A percentile compares a stretch with the other conserved stretches of the same genome.
Evolutionary conservation across 208 protist genomes (phyloP).

Genomic region (Hexamita inflata): DNA sequence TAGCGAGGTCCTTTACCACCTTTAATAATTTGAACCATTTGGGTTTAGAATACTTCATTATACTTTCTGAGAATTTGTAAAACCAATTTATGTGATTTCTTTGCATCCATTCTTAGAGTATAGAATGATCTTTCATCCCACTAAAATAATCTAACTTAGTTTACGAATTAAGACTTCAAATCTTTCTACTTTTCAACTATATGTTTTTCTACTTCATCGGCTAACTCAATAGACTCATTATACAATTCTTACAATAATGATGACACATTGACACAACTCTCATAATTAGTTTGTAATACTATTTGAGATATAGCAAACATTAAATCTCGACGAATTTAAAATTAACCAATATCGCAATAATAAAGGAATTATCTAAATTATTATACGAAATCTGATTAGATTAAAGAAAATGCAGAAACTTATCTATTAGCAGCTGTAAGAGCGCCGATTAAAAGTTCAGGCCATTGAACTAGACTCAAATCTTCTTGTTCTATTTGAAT

Average conservation of each 20-base stretch:
- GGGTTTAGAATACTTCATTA: slow-evolving; percentile 5
- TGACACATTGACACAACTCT: background rate
- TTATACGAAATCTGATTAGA: background rate
- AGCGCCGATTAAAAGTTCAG: background rate
- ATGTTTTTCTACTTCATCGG: slow-evolving; percentile 4
- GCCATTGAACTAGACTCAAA: background rate
- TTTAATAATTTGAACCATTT: no score
- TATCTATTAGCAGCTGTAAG: no score
- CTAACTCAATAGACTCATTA: background rate
- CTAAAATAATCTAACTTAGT: slow-evolving; percentile 22
- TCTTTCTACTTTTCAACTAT: slow-evolving; percentile 56
- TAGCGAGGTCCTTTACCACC: no score
- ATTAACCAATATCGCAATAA: slow-evolving; percentile 47
- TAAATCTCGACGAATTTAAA: slow-evolving; percentile 46
- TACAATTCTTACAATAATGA: background rate
- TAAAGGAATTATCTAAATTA: slow-evolving; percentile 1
- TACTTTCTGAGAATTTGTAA: background rate
- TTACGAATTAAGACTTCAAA: slow-evolving; percentile 28
- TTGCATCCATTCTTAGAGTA: background rate
- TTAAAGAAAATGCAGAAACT: no score
- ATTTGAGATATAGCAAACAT: slow-evolving; percentile 41
- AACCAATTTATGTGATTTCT: background rate
- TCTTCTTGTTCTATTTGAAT: background rate
- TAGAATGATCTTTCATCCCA: slow-evolving; percentile 1
- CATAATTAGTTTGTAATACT: background rate